These are phyloP conservation scores for Begonia peltatifolia DNA, from an alignment of 306 rosid genomes.

Conservation along the genomic window DNA sequence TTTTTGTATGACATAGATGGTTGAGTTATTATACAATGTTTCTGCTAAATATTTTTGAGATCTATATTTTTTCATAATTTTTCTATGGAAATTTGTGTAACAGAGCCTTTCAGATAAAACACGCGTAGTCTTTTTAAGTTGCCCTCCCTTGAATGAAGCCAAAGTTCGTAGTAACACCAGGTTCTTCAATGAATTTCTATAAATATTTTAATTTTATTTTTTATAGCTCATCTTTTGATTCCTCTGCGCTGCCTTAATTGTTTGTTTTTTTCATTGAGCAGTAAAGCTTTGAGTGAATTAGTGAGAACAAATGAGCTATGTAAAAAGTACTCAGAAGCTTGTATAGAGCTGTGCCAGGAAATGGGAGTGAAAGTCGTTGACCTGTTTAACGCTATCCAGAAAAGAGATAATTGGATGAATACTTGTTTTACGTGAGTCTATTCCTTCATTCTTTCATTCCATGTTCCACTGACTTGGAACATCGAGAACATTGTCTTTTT, in stretches of 20 bases:
- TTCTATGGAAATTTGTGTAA: background rate
- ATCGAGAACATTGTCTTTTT: no score
- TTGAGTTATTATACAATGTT: no score
- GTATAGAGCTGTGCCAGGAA: slow-evolving; percentile 64
- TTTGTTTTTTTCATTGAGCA: slow-evolving; percentile 17
- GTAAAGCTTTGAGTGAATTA: slow-evolving; percentile 45
- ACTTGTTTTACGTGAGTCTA: slow-evolving; percentile 66
- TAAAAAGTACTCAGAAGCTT: slow-evolving; percentile 64
- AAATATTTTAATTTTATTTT: background rate
- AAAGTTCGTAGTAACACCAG: slow-evolving; percentile 36
- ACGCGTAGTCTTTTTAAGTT: slow-evolving; percentile 53
- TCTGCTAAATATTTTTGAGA: no score
- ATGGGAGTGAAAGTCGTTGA: slow-evolving; percentile 56
- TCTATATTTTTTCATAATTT: no score
- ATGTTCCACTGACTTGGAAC: no score
- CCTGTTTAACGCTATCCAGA: slow-evolving; percentile 63
- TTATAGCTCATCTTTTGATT: background rate
- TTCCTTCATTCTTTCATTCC: background rate
- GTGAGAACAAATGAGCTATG: slow-evolving; percentile 86
- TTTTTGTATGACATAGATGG: no score
- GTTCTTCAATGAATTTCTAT: slow-evolving; percentile 19
- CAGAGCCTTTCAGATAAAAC: slow-evolving; percentile 74
- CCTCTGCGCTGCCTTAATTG: background rate
- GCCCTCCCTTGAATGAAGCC: slow-evolving; percentile 78
- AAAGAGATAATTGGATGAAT: slow-evolving; percentile 50